Evolutionary conservation across 176 grass and related monocot species (phyloP).

Genomic region (Oropetium thomaeum): DNA sequence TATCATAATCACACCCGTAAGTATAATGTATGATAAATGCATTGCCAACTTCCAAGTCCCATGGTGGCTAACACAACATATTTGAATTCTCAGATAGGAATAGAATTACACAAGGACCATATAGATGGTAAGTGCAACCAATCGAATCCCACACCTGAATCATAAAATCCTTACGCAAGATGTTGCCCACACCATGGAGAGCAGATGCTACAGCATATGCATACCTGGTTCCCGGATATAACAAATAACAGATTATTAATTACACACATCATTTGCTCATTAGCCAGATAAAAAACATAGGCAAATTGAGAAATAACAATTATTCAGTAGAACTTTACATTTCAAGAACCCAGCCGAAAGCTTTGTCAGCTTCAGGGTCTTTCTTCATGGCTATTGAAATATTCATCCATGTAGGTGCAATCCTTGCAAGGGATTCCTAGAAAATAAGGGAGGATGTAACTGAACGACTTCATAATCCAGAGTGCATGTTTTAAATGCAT

Average conservation of each 20-base stretch:
- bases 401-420: slow-evolving; percentile 97
- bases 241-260: background rate
- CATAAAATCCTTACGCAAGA: slow-evolving; percentile 89
- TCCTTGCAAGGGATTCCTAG: slow-evolving; percentile 79
- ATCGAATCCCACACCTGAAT: slow-evolving; percentile 63
- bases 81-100: slow-evolving; percentile 22
- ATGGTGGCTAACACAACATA: slow-evolving; percentile 75
- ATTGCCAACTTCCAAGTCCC: slow-evolving; percentile 78
- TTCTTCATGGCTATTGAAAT: slow-evolving; percentile 93
- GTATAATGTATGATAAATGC: slow-evolving; percentile 98
- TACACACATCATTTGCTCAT: background rate
- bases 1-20: slow-evolving; percentile 89
- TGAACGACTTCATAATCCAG: slow-evolving; percentile 9
- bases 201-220: slow-evolving; percentile 91
- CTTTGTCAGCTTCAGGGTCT: slow-evolving; percentile 69
- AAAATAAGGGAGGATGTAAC: background rate
- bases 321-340: slow-evolving; percentile 52
- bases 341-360: slow-evolving; percentile 98
- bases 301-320: slow-evolving; percentile 5
- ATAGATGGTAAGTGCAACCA: slow-evolving; percentile 12
- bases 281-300: background rate
- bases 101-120: slow-evolving; percentile 6
- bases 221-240: slow-evolving; percentile 56
- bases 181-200: slow-evolving; percentile 79
- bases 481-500: slow-evolving; percentile 7